Conservation (phyloP, 225 moss, liverwort and hornwort species). For the Physcomitrium patens region DNA sequence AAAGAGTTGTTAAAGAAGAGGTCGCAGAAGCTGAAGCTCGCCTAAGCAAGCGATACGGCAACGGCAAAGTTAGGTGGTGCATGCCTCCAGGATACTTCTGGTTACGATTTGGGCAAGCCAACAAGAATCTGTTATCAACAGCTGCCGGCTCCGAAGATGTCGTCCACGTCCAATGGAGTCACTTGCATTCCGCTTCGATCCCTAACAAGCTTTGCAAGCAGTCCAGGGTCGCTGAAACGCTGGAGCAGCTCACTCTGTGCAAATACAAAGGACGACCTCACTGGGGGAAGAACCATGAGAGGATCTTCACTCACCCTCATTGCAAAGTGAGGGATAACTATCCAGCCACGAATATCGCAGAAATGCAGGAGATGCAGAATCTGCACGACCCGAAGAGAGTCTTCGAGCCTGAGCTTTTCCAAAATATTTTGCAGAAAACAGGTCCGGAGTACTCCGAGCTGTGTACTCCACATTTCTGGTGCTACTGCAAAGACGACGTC, state of each 20-base stretch:
- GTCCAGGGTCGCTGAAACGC: conserved; percentile 36
- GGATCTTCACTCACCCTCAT: conserved; percentile 41
- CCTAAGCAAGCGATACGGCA: conserved; percentile 32
- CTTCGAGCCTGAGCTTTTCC: conserved; percentile 57
- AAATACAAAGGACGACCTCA: conserved; percentile 63
- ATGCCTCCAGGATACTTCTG: conserved; percentile 66
- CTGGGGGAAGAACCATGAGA: conserved; percentile 66
- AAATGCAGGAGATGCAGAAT: conserved; percentile 42
- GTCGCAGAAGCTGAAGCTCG: conserved; percentile 35
- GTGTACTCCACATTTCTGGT: conserved; percentile 47
- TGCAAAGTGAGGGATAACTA: conserved; percentile 58
- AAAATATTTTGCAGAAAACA: conserved; percentile 37
- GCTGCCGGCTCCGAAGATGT: conserved; percentile 52
- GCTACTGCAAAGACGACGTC: conserved; percentile 53
- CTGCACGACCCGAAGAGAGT: conserved; percentile 49
- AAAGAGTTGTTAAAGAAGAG: conserved; percentile 45
- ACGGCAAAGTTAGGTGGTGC: conserved; percentile 51
- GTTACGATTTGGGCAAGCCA: conserved; percentile 56
- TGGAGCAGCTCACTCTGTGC: conserved; percentile 67
- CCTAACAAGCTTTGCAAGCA: conserved; percentile 51
- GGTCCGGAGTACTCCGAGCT: conserved; percentile 45
- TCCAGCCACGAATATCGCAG: conserved; percentile 38
- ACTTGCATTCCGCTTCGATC: conserved; percentile 29
- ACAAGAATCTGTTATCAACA: conserved; percentile 39
- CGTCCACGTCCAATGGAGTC: conserved; percentile 40